These are phyloP conservation scores for Carnegiea gigantea DNA, from an alignment of 179 eudicot species.

Conservation along the genomic window DNA sequence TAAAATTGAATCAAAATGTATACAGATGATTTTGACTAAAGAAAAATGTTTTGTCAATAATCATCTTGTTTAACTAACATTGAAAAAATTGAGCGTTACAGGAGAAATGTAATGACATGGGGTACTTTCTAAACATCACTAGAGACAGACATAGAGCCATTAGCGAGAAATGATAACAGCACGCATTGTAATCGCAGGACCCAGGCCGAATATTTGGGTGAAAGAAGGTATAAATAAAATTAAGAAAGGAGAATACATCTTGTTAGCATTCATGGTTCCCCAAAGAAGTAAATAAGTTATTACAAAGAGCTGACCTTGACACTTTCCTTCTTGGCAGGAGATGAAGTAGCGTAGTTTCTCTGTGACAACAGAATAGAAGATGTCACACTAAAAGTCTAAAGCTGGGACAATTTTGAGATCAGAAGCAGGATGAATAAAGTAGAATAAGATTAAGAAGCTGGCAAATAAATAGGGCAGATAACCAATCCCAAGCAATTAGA, in stretches of 20 bases:
- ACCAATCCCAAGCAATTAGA: background rate
- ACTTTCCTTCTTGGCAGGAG: slow-evolving; percentile 55
- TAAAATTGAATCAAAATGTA: too few relatives aligned
- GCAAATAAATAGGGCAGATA: background rate
- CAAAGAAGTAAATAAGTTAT: background rate
- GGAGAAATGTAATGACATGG: background rate
- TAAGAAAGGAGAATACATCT: background rate
- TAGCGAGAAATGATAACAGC: too few relatives aligned
- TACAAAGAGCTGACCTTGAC: slow-evolving; percentile 45
- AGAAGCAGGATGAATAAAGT: background rate
- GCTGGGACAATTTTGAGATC: background rate
- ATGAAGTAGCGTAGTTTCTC: slow-evolving; percentile 56
- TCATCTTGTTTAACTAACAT: too few relatives aligned
- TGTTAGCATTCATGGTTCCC: background rate
- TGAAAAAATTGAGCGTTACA: background rate
- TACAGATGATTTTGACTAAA: too few relatives aligned
- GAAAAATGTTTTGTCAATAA: too few relatives aligned
- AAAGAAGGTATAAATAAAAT: background rate
- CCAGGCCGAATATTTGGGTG: background rate
- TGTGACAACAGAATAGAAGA: slow-evolving; percentile 27
- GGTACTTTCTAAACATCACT: too few relatives aligned
- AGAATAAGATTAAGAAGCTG: background rate
- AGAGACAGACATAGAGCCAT: background rate
- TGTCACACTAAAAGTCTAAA: background rate
- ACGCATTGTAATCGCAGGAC: background rate